These are phyloP conservation scores for Heliamphora exappendiculata DNA, from an alignment of 148 eudicot genomes.

Conservation along the genomic window DNA sequence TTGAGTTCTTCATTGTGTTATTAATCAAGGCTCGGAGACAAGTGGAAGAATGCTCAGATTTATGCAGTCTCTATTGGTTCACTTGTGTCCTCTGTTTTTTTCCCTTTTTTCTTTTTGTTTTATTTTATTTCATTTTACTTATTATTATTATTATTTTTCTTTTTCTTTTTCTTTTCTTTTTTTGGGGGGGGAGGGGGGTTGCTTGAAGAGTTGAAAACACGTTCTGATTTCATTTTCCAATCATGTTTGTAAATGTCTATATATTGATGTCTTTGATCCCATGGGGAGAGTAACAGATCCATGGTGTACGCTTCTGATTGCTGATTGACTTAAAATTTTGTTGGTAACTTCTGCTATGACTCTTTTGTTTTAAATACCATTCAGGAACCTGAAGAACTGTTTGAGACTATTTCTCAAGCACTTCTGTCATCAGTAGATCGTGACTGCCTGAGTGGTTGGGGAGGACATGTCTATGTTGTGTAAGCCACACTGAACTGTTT, in stretches of 20 bases:
- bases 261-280: not conserved
- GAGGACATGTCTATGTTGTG: constrained; percentile 96
- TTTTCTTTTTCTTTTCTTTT: too few species aligned
- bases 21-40: too few species aligned
- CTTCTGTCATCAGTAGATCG: constrained; percentile 82
- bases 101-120: too few species aligned
- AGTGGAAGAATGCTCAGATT: too few species aligned
- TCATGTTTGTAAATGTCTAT: not conserved
- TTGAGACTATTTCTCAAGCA: constrained; percentile 95
- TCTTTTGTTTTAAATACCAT: constrained; percentile 5
- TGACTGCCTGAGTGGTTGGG: constrained; percentile 97
- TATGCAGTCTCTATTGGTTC: too few species aligned
- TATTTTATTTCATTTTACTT: too few species aligned
- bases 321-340: not conserved
- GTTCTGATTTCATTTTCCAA: not conserved
- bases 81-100: too few species aligned
- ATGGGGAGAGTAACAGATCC: not conserved
- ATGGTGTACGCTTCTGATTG: not conserved
- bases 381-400: constrained; percentile 89
- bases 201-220: too few species aligned
- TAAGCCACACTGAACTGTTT: constrained; percentile 30
- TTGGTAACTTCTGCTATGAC: not conserved
- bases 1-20: too few species aligned
- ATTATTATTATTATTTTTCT: too few species aligned
- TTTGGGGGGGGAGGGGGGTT: too few species aligned